phyloP scores from a whole-genome alignment of 1,139 yeast species.

The Saccharomyces hybrid region DNA sequence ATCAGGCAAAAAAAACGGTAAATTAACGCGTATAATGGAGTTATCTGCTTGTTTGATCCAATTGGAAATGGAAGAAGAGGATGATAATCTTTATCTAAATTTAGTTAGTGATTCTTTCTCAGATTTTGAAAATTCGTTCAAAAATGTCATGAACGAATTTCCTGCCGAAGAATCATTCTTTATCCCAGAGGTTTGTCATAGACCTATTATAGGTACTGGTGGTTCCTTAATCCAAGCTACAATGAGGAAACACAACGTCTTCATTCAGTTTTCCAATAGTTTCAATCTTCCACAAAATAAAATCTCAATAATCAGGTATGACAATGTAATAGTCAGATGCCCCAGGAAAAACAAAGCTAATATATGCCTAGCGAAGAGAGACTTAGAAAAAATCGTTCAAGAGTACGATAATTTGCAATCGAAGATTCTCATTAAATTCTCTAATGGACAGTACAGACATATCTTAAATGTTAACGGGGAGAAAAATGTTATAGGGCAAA shows the following conservation, averaged over 20 bases:
- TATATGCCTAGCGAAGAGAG: conserved; percentile 63
- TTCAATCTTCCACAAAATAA: conserved; percentile 44
- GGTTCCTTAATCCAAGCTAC: conserved; percentile 85
- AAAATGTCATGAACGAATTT: conserved; percentile 68
- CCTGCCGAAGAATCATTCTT: conserved; percentile 80
- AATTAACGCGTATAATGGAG: conserved; percentile 60
- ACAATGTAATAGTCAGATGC: conserved; percentile 84
- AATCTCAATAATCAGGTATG: conserved; percentile 51
- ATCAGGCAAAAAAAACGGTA: conserved; percentile 93
- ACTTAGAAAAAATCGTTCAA: conserved; percentile 42
- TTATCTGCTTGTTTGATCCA: background rate
- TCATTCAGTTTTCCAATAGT: conserved; percentile 77
- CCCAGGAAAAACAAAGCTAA: conserved; percentile 73
- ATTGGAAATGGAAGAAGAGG: background rate
- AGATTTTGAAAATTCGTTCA: conserved; percentile 49
- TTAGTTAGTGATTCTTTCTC: background rate
- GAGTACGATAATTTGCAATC: conserved; percentile 39
- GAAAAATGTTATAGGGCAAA: conserved; percentile 34
- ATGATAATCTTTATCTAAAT: background rate
- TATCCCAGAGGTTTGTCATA: conserved; percentile 90
- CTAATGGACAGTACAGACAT: conserved; percentile 53
- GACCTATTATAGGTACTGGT: conserved; percentile 91
- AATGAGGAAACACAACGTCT: conserved; percentile 90
- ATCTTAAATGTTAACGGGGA: conserved; percentile 38
- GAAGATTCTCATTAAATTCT: conserved; percentile 44